Base-by-base conservation (phyloP, 139 green algal species). In the Tetradesmus obliquus region DNA sequence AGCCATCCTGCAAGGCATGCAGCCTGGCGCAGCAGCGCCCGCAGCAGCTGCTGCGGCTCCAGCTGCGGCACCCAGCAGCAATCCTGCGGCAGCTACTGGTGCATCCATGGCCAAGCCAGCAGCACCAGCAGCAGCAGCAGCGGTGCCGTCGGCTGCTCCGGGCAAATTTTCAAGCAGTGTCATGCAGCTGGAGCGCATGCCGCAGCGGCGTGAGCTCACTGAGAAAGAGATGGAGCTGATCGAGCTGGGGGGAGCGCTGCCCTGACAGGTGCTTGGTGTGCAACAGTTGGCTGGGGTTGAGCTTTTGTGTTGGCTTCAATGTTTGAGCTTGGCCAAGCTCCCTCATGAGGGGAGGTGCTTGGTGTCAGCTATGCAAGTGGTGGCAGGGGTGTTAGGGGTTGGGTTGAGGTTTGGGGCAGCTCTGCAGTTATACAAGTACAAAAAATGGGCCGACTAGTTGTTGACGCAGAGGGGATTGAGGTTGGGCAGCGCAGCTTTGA, bases 161-260 rank as follows among this genome's bases (percentile, higher is more conserved):
- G 83, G 82, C 45, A 83, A 92, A 32, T 82, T 92, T 82, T 82
- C 72, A 2, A 89, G 79, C 5, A 71, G 86, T 54, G 86, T 74
- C 9, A 85, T 13, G 54, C 53, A 22, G 20, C 57, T 92, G 32
- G n/a, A 84, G 4, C 20, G 13, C 8, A 82, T 85, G 89, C 89
- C 89, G 2, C 20, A 22, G 55, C 20, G 82, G 53, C 66, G 53
- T 4, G 66, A 89, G 53, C 53, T 92, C 10, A 89, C 62, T 51
- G 89, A 92, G 8, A 74, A 57, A 3, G 89, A 92, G 53, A 88
- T 92, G 60, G 89, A 92, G 82, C 53, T 88, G 22, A 92, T 92
- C 51, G 72, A 85, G n/a, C 53, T 92, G 54, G 89, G 89, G 8
- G 89, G 89, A 54, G 89, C 89, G 54, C 32, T 57, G 45, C 79